Conservation (phyloP, 169 alveolate genomes). For the Cryptosporidium andersoni region DNA sequence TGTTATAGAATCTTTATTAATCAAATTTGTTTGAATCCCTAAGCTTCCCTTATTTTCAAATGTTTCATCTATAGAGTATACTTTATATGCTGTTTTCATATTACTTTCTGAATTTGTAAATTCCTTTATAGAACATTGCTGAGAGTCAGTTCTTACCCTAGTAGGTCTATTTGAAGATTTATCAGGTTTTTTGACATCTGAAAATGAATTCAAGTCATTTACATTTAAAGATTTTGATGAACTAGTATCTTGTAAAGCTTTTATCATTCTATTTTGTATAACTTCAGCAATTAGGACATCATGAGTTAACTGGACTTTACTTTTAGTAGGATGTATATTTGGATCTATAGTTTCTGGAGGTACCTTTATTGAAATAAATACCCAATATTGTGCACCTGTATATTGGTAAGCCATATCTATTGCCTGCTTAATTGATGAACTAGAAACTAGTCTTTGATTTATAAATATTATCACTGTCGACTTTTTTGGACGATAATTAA, state of each 20-base stretch:
- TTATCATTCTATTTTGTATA: conserved; percentile 30
- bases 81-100: background rate
- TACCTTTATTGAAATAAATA: conserved; percentile 90
- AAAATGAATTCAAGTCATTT: conserved; percentile 18
- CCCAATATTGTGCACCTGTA: conserved; percentile 80
- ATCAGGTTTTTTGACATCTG: background rate
- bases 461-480: conserved; percentile 90
- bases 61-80: background rate
- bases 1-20: too few species aligned
- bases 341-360: conserved; percentile 94
- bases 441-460: conserved; percentile 94
- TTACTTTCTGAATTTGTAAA: background rate
- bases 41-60: too few species aligned
- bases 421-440: conserved; percentile 80
- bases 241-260: conserved; percentile 20
- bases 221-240: conserved; percentile 40
- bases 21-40: too few species aligned
- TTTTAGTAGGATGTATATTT: conserved; percentile 98
- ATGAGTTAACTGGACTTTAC: conserved; percentile 78
- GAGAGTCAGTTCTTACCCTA: conserved; percentile 62
- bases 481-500: conserved; percentile 81
- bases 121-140: conserved; percentile 37
- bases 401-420: conserved; percentile 78
- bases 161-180: conserved; percentile 31
- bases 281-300: conserved; percentile 30